Evolutionary conservation across 345 rosid species (phyloP).

Genomic region (Brassica carinata): DNA sequence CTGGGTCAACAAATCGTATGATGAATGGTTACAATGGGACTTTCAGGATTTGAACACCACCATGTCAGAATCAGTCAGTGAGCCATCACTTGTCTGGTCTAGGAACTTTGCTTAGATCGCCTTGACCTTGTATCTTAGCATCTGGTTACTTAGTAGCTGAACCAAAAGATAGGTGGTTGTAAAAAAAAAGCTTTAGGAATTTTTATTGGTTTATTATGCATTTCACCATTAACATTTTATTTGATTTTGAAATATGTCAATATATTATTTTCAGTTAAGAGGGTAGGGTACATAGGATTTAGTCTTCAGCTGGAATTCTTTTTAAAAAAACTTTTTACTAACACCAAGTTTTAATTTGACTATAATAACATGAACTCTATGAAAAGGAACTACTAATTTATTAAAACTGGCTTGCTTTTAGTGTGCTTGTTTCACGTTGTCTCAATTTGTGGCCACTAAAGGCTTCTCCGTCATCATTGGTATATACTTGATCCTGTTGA

Average conservation of each 20-base stretch:
- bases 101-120: conserved; percentile 2
- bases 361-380: neutral
- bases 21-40: conserved; percentile 70
- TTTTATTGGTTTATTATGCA: conserved; percentile 21
- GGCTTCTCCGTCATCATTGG: no score
- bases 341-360: neutral
- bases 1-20: conserved; percentile 61
- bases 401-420: neutral
- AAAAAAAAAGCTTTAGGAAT: conserved; percentile 39
- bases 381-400: neutral
- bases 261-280: conserved; percentile 12
- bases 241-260: conserved; percentile 18
- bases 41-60: conserved; percentile 57
- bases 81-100: conserved; percentile 21
- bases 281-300: conserved; percentile 8
- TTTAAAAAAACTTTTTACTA: neutral
- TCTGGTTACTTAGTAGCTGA: conserved; percentile 35
- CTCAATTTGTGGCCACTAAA: no score
- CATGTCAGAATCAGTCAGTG: conserved; percentile 20
- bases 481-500: no score
- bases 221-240: conserved; percentile 5
- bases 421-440: no score
- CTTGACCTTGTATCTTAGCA: conserved; percentile 2
- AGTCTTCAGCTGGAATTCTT: neutral
- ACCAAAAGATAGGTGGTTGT: conserved; percentile 21